Evolutionary conservation across 345 rosid species (phyloP).

Genomic region (Limnanthes douglasii): DNA sequence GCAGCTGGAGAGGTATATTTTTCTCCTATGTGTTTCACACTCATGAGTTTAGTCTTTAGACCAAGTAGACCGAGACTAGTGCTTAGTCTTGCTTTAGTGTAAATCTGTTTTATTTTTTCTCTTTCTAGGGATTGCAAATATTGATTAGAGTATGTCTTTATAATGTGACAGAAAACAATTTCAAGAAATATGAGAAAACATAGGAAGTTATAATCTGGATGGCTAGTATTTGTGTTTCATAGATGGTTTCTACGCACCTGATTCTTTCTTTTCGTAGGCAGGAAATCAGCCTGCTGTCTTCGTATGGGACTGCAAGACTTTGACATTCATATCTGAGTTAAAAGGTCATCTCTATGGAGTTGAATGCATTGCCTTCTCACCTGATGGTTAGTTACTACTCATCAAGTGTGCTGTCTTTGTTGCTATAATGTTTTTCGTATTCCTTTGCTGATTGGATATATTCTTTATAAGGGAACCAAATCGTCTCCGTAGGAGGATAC

Average conservation of each 20-base stretch:
- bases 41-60: no score
- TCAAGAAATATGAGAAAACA: no score
- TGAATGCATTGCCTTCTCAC: constrained; percentile 68
- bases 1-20: constrained; percentile 63
- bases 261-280: constrained; percentile 35
- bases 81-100: no score
- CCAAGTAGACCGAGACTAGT: no score
- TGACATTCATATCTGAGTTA: constrained; percentile 42
- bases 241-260: no score
- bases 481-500: constrained; percentile 71
- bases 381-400: constrained; percentile 39
- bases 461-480: constrained; percentile 40
- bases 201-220: no score
- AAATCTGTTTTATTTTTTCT: no score
- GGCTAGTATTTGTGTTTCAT: no score
- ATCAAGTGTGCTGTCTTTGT: neutral
- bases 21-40: no score
- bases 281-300: constrained; percentile 64
- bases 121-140: no score
- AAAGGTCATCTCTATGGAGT: constrained; percentile 66
- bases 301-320: constrained; percentile 47
- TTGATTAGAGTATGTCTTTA: no score
- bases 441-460: neutral
- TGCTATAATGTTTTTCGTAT: neutral
- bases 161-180: no score